Evolutionary conservation across 371 early-diverging fungal species (phyloP).

Genomic region (Lichtheimia ramosa): DNA sequence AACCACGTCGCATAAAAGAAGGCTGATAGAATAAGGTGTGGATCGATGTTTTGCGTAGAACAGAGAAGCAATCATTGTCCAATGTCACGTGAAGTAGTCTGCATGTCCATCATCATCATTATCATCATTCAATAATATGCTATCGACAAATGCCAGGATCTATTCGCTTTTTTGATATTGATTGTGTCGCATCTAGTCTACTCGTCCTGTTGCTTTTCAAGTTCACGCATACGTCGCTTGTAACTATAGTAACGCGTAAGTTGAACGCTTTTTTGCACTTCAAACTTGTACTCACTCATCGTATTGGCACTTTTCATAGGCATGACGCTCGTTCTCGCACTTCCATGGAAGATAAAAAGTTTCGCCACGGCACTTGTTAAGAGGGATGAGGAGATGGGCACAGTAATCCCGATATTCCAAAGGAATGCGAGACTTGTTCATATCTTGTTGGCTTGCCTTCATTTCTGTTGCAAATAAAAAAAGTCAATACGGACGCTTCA

Average conservation of each 20-base stretch:
- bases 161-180: too few species aligned
- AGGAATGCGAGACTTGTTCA: slow-evolving; percentile 84
- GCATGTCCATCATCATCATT: too few species aligned
- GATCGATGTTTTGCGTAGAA: too few species aligned
- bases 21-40: too few species aligned
- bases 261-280: background rate
- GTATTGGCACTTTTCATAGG: slow-evolving; percentile 94
- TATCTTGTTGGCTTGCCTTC: slow-evolving; percentile 63
- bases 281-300: slow-evolving; percentile 73
- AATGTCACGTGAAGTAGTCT: too few species aligned
- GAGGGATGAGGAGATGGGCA: slow-evolving; percentile 83
- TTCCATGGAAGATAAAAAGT: slow-evolving; percentile 90
- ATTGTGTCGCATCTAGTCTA: background rate
- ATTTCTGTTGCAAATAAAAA: background rate
- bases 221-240: slow-evolving; percentile 24
- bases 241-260: slow-evolving; percentile 7
- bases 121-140: too few species aligned
- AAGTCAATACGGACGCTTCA: too few species aligned
- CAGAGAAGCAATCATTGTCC: too few species aligned
- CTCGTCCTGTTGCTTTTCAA: slow-evolving; percentile 13
- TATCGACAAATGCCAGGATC: too few species aligned
- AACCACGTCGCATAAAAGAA: too few species aligned
- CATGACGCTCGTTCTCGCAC: slow-evolving; percentile 88
- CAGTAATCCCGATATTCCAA: slow-evolving; percentile 93
- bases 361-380: slow-evolving; percentile 89